Evolutionary conservation across 331 rosid genomes (phyloP).

Genomic region (Pyracantha coccinea): DNA sequence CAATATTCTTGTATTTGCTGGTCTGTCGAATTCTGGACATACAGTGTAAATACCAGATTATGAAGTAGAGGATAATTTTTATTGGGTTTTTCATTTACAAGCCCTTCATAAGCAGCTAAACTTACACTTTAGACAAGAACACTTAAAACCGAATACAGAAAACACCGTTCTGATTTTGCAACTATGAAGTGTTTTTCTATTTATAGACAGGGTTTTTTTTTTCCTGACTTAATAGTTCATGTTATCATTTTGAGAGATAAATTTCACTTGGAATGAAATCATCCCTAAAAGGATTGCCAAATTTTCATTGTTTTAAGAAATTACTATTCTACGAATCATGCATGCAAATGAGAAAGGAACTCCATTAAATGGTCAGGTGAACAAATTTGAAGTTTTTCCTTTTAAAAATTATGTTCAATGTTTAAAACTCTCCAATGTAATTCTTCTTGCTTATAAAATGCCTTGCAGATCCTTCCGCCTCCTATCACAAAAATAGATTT

Average conservation of each 20-base stretch:
- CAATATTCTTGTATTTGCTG: background rate
- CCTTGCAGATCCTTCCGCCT: slow-evolving; percentile 90
- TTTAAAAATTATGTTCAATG: background rate
- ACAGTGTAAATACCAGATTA: background rate
- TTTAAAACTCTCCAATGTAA: background rate
- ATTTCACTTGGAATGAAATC: background rate
- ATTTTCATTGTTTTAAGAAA: background rate
- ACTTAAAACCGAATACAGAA: no score
- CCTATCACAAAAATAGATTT: slow-evolving; percentile 79
- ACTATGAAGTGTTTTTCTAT: background rate
- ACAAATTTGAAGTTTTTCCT: background rate
- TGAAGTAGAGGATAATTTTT: background rate
- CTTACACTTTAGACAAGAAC: background rate
- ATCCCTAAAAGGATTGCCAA: background rate
- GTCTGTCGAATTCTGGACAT: background rate
- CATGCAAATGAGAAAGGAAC: background rate
- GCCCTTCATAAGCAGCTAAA: background rate
- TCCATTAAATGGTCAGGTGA: background rate
- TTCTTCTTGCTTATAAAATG: slow-evolving; percentile 9
- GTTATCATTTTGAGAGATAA: no score
- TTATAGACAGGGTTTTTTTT: no score
- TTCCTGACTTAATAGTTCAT: no score
- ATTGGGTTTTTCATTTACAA: background rate
- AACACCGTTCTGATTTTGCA: background rate
- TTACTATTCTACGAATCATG: background rate